Conservation (phyloP, 2,329 filamentous ascomycete genomes). For the Leptographium lundbergii region DNA sequence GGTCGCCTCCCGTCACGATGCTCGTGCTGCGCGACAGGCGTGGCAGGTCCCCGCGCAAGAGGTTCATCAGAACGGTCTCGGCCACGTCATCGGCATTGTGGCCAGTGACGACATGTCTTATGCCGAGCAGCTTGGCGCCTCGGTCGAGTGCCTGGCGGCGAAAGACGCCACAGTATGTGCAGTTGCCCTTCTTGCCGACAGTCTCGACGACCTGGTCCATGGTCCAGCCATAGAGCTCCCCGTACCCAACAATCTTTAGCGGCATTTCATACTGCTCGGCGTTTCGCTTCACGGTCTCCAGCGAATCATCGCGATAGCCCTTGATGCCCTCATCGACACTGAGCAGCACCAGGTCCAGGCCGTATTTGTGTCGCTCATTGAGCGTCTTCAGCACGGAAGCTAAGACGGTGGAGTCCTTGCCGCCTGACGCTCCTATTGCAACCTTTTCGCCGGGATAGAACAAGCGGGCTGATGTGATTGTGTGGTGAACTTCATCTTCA, state of each 20-base stretch:
- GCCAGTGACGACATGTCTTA: conserved; percentile 89
- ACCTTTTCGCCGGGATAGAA: conserved; percentile 76
- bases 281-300: conserved; percentile 95
- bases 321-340: conserved; percentile 97
- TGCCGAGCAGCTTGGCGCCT: conserved; percentile 74
- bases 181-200: conserved; percentile 96
- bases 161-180: conserved; percentile 97
- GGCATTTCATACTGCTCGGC: conserved; percentile 83
- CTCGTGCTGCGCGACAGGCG: conserved; percentile 78
- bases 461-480: conserved; percentile 68
- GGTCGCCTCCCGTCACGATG: conserved; percentile 67
- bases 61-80: conserved; percentile 95
- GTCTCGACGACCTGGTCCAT: conserved; percentile 98
- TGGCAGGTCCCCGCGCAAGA: conserved; percentile 80
- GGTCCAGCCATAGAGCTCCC: conserved; percentile 92
- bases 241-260: conserved; percentile 84
- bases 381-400: conserved; percentile 90
- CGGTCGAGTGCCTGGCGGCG: conserved; percentile 86
- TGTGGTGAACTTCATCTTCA: conserved; percentile 88
- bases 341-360: conserved; percentile 71
- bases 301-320: conserved; percentile 87
- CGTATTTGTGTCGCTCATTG: conserved; percentile 81
- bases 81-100: conserved; percentile 97
- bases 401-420: conserved; percentile 93
- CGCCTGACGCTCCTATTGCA: conserved; percentile 90